Base-by-base conservation (phyloP, 805 yeast species). In the Hanseniaspora clermontiae region DNA sequence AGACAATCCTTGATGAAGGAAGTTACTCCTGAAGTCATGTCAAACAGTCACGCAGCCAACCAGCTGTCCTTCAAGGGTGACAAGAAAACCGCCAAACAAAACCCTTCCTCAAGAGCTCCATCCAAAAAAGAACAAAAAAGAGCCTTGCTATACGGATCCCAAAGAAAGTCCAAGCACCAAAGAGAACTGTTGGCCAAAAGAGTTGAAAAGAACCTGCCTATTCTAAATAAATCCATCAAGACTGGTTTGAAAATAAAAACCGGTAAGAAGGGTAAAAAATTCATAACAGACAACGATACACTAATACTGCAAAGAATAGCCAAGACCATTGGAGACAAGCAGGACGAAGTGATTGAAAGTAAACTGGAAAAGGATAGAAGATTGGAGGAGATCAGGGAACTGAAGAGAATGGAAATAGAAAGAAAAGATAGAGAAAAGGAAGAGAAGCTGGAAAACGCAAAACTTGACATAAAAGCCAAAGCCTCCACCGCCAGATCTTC, bases 231-330 rank as follows among this genome's bases (percentile, higher is more conserved):
- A 61, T 87, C 96, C 3, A 77, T 90, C 37, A 78, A 81, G 49
- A 96, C 97, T 0, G 97, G 97, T 40, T 83, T 84, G 51, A 81
- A 79, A 59, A 82, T 81, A 64, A 78, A 75, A 62, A 74, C 74
- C 49, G 97, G 97, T 49, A 91, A 91, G 71, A 90, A 90, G 67
- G 93, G 93, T 40, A 86, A 86, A 72, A 82, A 81, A 64, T 84
- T 86, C 66, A 77, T 86, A 31, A 83, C 73, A 43, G 95, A 86
- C 64, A 77, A 80, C 62, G 87, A 88, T 65, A 68, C 77, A 14
- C 65, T 80, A 48, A 75, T 78, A 36, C 65, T 88, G 71, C 79
- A 78, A 60, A 76, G 95, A 68, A 74, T 91, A 59, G 80, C 90
- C 53, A 83, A 82, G 61, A 80, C 84, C 36, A 88, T 93, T 56